Conservation (phyloP, 2,329 filamentous ascomycete species). For the Nemania sp. region DNA sequence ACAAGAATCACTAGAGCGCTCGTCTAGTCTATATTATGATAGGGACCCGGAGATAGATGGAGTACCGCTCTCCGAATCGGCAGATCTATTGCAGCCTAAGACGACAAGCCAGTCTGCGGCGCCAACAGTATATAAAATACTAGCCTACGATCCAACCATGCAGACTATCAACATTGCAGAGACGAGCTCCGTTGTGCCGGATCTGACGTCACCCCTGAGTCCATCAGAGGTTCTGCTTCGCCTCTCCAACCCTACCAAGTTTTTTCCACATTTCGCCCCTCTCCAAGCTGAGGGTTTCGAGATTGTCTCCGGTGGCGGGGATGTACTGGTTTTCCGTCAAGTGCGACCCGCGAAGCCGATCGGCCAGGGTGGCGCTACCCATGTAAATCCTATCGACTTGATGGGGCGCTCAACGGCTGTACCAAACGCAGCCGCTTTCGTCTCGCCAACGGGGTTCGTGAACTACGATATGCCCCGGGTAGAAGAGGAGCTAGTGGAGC, state of each 20-base stretch:
- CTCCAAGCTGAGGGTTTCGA: conserved; percentile 74
- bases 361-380: conserved; percentile 34
- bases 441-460: conserved; percentile 74
- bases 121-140: conserved; percentile 68
- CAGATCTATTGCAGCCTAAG: conserved; percentile 29
- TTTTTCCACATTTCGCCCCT: conserved; percentile 71
- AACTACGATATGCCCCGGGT: conserved; percentile 65
- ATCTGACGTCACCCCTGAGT: conserved; percentile 62
- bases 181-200: conserved; percentile 66
- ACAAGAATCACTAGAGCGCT: conserved; percentile 4
- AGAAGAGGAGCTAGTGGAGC: conserved; percentile 47
- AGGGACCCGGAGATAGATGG: conserved; percentile 51
- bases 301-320: conserved; percentile 71
- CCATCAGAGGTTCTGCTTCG: conserved; percentile 71
- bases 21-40: conserved; percentile 38
- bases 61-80: conserved; percentile 31
- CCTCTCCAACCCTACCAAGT: conserved; percentile 72
- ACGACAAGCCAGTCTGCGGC: conserved; percentile 41
- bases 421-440: conserved; percentile 67
- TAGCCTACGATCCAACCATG: conserved; percentile 72
- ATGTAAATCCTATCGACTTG: conserved; percentile 71
- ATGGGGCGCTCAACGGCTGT: conserved; percentile 57
- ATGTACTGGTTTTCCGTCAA: conserved; percentile 76
- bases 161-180: conserved; percentile 70
- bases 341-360: conserved; percentile 52